Percentiles rank a stretch among this genome's conserved stretches.
These are phyloP conservation scores for Pseudomicrostroma phylloplanum DNA, from an alignment of 1,284 basidiomycete species.

Conservation along the genomic window DNA sequence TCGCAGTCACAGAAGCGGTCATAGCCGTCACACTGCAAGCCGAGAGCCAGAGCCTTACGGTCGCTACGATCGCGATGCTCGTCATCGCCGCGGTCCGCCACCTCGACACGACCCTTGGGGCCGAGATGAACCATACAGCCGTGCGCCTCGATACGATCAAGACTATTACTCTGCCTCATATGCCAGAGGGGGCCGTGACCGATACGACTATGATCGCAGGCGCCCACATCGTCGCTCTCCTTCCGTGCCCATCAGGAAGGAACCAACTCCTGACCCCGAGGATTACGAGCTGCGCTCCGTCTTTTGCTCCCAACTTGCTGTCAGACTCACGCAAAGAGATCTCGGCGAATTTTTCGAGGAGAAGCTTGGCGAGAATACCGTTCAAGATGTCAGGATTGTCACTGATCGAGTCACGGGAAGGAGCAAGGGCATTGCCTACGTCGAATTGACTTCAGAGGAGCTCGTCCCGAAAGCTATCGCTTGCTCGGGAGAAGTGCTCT, in stretches of 20 bases:
- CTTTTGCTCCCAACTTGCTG: constrained; percentile 95
- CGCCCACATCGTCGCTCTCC: constrained; percentile 11
- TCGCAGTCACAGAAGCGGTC: constrained; percentile 14
- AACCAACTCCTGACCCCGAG: constrained; percentile 58
- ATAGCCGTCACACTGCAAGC: constrained; percentile 19
- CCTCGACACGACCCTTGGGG: constrained; percentile 7
- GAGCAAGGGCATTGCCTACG: constrained; percentile 90
- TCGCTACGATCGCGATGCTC: constrained; percentile 10
- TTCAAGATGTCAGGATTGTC: constrained; percentile 90
- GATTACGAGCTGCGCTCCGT: constrained; percentile 80
- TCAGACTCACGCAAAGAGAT: constrained; percentile 86
- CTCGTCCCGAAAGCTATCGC: constrained; percentile 82
- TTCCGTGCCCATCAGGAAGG: constrained; percentile 7
- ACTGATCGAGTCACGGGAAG: constrained; percentile 85
- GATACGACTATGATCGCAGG: constrained; percentile 12
- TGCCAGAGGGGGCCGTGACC: not conserved
- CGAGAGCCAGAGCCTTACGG: constrained; percentile 17
- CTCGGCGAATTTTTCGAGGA: constrained; percentile 98
- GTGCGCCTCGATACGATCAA: not conserved
- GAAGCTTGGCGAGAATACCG: constrained; percentile 77
- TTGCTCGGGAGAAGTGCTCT: constrained; percentile 86
- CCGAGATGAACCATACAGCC: not conserved
- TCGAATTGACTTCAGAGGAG: constrained; percentile 85
- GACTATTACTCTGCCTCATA: constrained; percentile 16
- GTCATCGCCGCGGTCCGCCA: not conserved